These are phyloP conservation scores for Yarrowia deformans DNA, from an alignment of 805 yeast genomes.

Conservation along the genomic window DNA sequence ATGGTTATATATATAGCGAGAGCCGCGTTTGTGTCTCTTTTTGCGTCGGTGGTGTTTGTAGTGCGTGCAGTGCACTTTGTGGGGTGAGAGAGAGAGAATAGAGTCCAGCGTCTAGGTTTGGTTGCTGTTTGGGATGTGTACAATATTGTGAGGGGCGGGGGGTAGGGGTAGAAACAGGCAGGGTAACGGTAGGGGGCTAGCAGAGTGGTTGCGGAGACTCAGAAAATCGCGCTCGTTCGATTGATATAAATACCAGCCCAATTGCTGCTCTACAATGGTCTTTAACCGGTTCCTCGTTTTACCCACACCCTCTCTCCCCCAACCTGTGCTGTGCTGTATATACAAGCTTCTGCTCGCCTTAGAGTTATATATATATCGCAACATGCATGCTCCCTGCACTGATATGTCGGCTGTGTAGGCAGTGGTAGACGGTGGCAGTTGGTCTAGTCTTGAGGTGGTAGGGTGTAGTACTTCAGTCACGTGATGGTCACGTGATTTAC, in stretches of 20 bases:
- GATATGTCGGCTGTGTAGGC: background rate
- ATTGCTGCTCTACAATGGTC: background rate
- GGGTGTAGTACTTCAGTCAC: background rate
- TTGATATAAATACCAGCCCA: background rate
- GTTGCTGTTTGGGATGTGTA: conserved; percentile 22
- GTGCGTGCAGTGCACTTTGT: background rate
- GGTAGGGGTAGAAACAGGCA: background rate
- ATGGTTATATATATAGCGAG: conserved; percentile 11
- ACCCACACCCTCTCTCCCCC: background rate
- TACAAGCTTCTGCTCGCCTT: background rate
- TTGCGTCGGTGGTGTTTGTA: background rate
- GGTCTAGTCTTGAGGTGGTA: no score
- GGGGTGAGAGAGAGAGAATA: background rate
- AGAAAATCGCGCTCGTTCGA: no score
- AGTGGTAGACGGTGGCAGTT: no score
- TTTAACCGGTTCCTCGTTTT: no score
- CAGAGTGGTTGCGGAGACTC: no score
- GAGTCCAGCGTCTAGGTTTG: background rate
- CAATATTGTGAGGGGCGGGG: background rate
- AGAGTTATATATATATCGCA: conserved; percentile 29
- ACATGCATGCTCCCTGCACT: background rate
- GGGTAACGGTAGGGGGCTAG: background rate
- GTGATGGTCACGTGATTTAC: background rate
- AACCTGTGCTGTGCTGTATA: no score
- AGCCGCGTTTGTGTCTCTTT: background rate